These are phyloP conservation scores for sorghum (Sorghum bicolor) DNA, from an alignment of 176 grass and related monocot genomes.

Conservation along the genomic window DNA sequence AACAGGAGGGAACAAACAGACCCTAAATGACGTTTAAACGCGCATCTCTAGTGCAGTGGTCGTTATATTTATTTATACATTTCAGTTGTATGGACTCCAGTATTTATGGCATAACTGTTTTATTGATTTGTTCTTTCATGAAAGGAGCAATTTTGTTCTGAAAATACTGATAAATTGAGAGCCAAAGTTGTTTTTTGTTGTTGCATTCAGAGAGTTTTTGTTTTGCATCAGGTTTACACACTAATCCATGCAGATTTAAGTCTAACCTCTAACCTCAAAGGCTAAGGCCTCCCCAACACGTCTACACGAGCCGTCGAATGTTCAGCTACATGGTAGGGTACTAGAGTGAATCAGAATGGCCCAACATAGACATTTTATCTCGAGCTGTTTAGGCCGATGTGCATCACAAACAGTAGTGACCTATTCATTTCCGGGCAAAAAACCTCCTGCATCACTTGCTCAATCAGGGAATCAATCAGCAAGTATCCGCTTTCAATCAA, in stretches of 20 bases:
- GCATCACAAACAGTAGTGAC: neutral
- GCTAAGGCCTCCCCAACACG: neutral
- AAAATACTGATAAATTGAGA: neutral
- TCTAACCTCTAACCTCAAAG: neutral
- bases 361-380: neutral
- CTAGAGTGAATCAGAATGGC: neutral
- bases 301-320: neutral
- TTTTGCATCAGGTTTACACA: neutral
- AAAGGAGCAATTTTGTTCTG: neutral
- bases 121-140: neutral
- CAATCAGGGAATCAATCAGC: neutral
- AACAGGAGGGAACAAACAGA: no score
- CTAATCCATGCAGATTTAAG: neutral
- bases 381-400: neutral
- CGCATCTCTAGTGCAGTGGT: neutral
- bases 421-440: neutral
- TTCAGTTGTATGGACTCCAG: neutral
- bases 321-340: neutral
- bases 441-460: neutral
- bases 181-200: no score
- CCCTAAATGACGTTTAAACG: neutral
- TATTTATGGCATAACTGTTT: neutral
- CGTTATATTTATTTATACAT: neutral
- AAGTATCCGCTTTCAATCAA: slow-evolving; percentile 17
- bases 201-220: no score